These are phyloP conservation scores for Diutina pseudorugosa DNA, from an alignment of 1,139 yeast genomes.

Conservation along the genomic window DNA sequence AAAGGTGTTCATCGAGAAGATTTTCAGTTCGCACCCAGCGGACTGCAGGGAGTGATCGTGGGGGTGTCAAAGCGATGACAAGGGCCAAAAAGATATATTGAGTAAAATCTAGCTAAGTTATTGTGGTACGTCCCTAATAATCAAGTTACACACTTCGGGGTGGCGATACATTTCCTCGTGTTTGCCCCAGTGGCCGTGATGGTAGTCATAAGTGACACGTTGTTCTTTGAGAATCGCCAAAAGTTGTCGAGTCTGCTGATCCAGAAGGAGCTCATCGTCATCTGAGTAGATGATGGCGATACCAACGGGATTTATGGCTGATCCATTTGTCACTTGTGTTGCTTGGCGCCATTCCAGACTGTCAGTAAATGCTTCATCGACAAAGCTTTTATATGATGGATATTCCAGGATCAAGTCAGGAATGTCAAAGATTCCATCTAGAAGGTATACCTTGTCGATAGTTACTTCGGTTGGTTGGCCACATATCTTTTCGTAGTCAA, in stretches of 20 bases:
- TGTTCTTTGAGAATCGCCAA: conserved; percentile 9
- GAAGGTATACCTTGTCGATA: conserved; percentile 11
- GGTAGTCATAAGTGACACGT: conserved; percentile 5
- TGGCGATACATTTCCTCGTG: conserved; percentile 24
- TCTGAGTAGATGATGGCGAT: conserved; percentile 17
- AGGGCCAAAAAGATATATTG: background rate
- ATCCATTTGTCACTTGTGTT: conserved; percentile 13
- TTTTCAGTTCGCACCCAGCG: background rate
- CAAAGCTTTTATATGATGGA: conserved; percentile 28
- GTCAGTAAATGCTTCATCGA: conserved; percentile 27
- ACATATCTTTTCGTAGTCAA: too few relatives aligned
- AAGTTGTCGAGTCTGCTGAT: conserved; percentile 14
- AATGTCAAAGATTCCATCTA: conserved; percentile 44
- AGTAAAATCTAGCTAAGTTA: background rate
- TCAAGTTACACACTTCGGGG: conserved; percentile 7
- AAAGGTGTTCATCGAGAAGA: conserved; percentile 1
- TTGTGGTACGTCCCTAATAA: background rate
- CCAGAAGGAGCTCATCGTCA: conserved; percentile 24
- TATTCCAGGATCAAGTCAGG: conserved; percentile 27
- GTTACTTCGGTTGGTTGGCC: background rate
- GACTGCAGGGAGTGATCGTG: background rate
- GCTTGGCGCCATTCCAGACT: conserved; percentile 14
- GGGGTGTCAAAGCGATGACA: background rate
- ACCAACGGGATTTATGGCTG: background rate
- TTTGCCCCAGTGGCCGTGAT: conserved; percentile 17